Percentiles rank a stretch among this genome's conserved stretches.
These are phyloP conservation scores for Carex pumila DNA, from an alignment of 176 grass and related monocot species.

Conservation along the genomic window DNA sequence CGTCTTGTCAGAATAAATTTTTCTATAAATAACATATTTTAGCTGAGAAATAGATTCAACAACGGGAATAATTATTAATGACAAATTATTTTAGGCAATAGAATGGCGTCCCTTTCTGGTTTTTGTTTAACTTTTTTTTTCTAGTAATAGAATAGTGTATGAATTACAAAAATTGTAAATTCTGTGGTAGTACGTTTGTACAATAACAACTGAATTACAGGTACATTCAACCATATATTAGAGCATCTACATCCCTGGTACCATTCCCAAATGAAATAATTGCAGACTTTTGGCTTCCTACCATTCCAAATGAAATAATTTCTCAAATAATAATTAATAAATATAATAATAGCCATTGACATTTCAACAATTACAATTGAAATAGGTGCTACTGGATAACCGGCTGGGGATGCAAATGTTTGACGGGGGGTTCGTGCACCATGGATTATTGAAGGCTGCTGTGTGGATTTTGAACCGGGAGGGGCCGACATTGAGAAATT, in stretches of 20 bases:
- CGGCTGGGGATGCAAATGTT: conserved; percentile 90
- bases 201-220: background rate
- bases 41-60: background rate
- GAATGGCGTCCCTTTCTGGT: background rate
- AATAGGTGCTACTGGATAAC: conserved; percentile 83
- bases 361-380: background rate
- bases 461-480: conserved; percentile 66
- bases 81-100: background rate
- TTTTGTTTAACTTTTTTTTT: background rate
- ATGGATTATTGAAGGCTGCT: conserved; percentile 73
- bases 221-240: background rate
- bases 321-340: background rate
- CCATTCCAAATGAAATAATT: background rate
- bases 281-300: background rate
- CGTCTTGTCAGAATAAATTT: background rate
- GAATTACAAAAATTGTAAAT: background rate
- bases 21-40: background rate
- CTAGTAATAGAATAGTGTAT: background rate
- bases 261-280: too few species aligned
- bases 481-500: conserved; percentile 33
- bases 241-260: too few species aligned
- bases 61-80: background rate
- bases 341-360: background rate
- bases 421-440: conserved; percentile 85
- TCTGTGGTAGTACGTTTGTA: background rate